Evolutionary conservation across 768 basidiomycete species (phyloP), one percentile per base, ranked within the genome.

Genomic region (Holtermannia corniformis): DNA sequence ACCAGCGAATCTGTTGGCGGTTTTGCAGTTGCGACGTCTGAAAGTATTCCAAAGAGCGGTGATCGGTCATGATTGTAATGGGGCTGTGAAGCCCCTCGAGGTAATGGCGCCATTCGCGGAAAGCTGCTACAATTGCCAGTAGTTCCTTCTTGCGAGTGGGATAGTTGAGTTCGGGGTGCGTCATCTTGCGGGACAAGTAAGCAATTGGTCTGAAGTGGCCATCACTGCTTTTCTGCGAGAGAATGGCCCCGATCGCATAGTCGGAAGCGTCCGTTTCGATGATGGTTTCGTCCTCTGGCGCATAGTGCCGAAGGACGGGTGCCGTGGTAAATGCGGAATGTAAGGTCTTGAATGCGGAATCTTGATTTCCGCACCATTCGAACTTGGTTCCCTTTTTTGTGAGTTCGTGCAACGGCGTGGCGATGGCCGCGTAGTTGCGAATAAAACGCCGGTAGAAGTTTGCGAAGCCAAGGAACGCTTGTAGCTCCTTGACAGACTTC

Each of bases 391-490:
- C 49, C 43, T 71, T 66, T 45, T 52, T 57, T 16, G 55, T 44
- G 19, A 68, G 60, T 0, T 45, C 7, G 21, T 50, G 49, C 25
- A 72, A 47, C 0, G 63, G 56, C 10, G 23, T 12, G 7, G 65
- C 62, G 68, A 75, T 74, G 12, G 62, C 11, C 2, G 75, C 73
- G 60, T 68, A 78, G 23, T 64, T 44, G 12, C 49, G 41, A 16
- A 78, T 75, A 62, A 78, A 78, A 0, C 71, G 50, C 1, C 72
- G 53, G 48, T 78, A 79, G 55, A 77, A 79, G 60, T 78, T 78
- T 2, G 65, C 59, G 51, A 79, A 78, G 3, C 76, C 76, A 1
- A 79, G 52, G 63, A 79, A 79, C 3, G 62, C 63, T 62, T 74
- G 73, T 2, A 77, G 46, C 21, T 77, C 63, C 26, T 66, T 67